A percentile compares a stretch with the other conserved stretches of the same genome.
phyloP scores from a whole-genome alignment of 192 early-diverging fungal genomes.

The Phlyctochytrium planicorne region DNA sequence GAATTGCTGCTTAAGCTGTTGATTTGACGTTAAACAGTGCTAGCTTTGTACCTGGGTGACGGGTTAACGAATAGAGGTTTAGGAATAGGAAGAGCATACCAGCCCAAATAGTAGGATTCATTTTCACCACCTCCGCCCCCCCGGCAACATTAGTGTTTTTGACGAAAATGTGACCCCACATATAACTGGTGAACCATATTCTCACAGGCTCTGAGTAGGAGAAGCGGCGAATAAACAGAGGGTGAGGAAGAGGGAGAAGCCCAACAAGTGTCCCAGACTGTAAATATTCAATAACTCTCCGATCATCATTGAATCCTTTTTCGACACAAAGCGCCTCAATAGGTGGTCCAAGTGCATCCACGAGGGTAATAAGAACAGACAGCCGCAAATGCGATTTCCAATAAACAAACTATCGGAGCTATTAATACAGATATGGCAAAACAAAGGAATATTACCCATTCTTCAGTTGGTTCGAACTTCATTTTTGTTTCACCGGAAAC shows the following conservation, averaged over 20 bases:
- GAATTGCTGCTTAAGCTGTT: no score
- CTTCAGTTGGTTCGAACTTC: constrained; percentile 67
- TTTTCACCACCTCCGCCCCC: constrained; percentile 33
- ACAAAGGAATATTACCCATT: constrained; percentile 64
- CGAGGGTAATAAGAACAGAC: constrained; percentile 59
- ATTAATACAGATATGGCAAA: constrained; percentile 2
- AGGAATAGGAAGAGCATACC: no score
- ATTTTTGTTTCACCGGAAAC: constrained; percentile 41
- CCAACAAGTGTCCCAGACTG: constrained; percentile 48
- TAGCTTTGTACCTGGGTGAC: no score
- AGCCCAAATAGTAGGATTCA: constrained; percentile 47
- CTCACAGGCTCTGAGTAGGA: constrained; percentile 32
- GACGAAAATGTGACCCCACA: constrained; percentile 49
- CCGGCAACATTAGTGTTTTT: constrained; percentile 27
- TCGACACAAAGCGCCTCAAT: constrained; percentile 64
- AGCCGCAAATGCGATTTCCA: constrained; percentile 75
- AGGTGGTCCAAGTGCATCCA: constrained; percentile 65
- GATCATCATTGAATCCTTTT: constrained; percentile 61
- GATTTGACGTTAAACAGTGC: no score
- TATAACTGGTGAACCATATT: constrained; percentile 43
- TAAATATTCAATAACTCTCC: constrained; percentile 58
- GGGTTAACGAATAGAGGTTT: no score
- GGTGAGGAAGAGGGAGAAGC: constrained; percentile 48
- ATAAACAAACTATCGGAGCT: constrained; percentile 42
- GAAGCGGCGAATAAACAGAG: constrained; percentile 41